Base-by-base conservation (phyloP, 129 eudicot genomes). In the Centrapalus pauciflorus region DNA sequence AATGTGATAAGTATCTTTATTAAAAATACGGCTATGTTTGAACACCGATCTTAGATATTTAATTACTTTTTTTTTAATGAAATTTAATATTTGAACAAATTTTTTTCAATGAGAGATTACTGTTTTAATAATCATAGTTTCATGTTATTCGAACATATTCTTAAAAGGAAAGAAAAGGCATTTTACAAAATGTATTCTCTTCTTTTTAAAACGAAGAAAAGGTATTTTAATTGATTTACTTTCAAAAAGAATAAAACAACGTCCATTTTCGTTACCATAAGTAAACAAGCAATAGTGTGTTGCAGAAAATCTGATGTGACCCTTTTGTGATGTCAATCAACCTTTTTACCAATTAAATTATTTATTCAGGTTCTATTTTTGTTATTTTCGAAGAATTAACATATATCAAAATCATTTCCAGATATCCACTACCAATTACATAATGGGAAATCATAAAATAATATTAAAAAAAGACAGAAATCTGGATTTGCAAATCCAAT, bases 281-380 rank as follows among this genome's bases (percentile, higher is more conserved):
- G 63, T 73, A 73, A 62, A 51, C 71, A 63, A 63, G 65, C 71
- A 73, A 71, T 71, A 26, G 61, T 49, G 60, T 52, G 71, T 23
- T 37, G 48, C 71, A 51, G 71, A 63, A 50, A 24, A 51, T 16
- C 14, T 62, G 70, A 73, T 63, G 26, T 50, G 71, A 73, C 65
- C 65, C 35, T 38, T 35, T 41, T 38, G 77, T 52, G 71, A 73
- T 63, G 77, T 73, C 77, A 63, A 73, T 73, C 77, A 62, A 37
- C 56, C 46, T 63, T 73, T 73, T 27, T 26, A 52, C 63, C 27
- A 33, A 32, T 60, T 33, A 34, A 17, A 19, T 19, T 50, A 12
- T 30, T 10, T 56, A 13, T 40, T 27, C 27, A 46, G 43, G 38
- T 34, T 48, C 61, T 49, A 70, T 51, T 63, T 48, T 64, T 56